Percentiles rank a stretch among this genome's conserved stretches.
phyloP scores from a whole-genome alignment of 2,329 filamentous ascomycete species.

The Boeremia lycopersici region DNA sequence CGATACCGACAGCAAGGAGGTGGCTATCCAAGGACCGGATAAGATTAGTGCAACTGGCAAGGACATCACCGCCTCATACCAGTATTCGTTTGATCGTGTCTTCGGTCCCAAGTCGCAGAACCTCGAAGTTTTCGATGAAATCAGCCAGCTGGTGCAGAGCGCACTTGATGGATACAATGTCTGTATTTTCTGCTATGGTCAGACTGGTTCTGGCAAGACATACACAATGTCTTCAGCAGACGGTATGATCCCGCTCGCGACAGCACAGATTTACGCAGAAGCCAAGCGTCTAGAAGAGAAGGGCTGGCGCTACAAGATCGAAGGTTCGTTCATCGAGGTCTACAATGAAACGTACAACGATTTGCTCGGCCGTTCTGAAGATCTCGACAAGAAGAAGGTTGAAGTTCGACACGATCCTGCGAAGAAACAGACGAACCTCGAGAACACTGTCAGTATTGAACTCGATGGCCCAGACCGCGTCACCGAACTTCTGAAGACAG shows the following conservation, averaged over 20 bases:
- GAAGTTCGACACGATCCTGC: slow-evolving; percentile 86
- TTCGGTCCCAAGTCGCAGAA: slow-evolving; percentile 82
- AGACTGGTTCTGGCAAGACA: slow-evolving; percentile 96
- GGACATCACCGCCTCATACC: slow-evolving; percentile 76
- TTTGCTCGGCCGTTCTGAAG: slow-evolving; percentile 73
- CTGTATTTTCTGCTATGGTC: slow-evolving; percentile 98
- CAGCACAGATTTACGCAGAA: slow-evolving; percentile 90
- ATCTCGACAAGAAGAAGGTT: slow-evolving; percentile 79
- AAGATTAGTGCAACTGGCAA: slow-evolving; percentile 81
- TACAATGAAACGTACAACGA: slow-evolving; percentile 99
- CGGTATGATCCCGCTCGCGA: slow-evolving; percentile 94
- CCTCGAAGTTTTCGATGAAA: slow-evolving; percentile 89
- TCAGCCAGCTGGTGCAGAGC: slow-evolving; percentile 94
- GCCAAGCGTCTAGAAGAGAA: slow-evolving; percentile 84
- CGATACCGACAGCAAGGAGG: slow-evolving; percentile 83
- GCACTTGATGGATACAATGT: slow-evolving; percentile 98
- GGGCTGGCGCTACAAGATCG: slow-evolving; percentile 93
- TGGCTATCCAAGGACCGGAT: slow-evolving; percentile 81
- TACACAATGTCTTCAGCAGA: slow-evolving; percentile 95
- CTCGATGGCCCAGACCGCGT: slow-evolving; percentile 82
- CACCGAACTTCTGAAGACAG: slow-evolving; percentile 77
- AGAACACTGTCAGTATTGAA: slow-evolving; percentile 76
- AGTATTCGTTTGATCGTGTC: slow-evolving; percentile 91
- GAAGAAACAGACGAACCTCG: slow-evolving; percentile 80
- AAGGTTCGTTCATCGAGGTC: slow-evolving; percentile 94